Conservation (phyloP, 495 filamentous ascomycete genomes). For the Sabuloglossum arenarium region DNA sequence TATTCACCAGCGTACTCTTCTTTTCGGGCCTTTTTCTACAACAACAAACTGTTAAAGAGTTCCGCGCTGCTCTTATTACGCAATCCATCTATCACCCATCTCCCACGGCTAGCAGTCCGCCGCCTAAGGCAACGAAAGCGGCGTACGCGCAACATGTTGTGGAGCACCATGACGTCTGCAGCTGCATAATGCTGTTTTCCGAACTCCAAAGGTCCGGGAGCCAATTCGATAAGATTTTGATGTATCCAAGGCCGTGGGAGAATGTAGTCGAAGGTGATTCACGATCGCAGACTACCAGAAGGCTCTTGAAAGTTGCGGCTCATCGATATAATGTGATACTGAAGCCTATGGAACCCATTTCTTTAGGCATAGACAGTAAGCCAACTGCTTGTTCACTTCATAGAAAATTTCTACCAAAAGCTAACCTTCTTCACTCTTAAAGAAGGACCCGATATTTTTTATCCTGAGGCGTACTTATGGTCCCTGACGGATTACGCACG, state of each 20-base stretch:
- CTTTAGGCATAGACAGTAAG: slow-evolving; percentile 5
- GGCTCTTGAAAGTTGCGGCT: slow-evolving; percentile 22
- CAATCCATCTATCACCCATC: slow-evolving; percentile 18
- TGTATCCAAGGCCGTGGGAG: slow-evolving; percentile 25
- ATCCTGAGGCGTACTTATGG: slow-evolving; percentile 9
- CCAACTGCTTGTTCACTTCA: too few species aligned
- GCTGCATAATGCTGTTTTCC: slow-evolving; percentile 24
- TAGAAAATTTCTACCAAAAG: background rate
- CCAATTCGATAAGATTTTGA: slow-evolving; percentile 20
- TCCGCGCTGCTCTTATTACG: slow-evolving; percentile 32
- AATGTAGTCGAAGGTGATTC: slow-evolving; percentile 12
- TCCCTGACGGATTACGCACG: slow-evolving; percentile 22
- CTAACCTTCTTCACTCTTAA: slow-evolving; percentile 17
- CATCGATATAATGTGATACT: slow-evolving; percentile 21
- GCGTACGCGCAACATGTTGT: slow-evolving; percentile 24
- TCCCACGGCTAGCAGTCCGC: background rate
- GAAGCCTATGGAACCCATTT: slow-evolving; percentile 18
- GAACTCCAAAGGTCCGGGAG: slow-evolving; percentile 21
- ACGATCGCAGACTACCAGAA: slow-evolving; percentile 17
- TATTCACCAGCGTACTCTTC: slow-evolving; percentile 46
- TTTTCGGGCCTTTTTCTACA: slow-evolving; percentile 51
- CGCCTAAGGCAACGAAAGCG: slow-evolving; percentile 14
- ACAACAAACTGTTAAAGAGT: slow-evolving; percentile 40
- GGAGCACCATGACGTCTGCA: slow-evolving; percentile 23
- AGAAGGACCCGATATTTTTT: background rate